Conservation (phyloP, 441 rosid species). For the Pelargonium myrrhifolium region DNA sequence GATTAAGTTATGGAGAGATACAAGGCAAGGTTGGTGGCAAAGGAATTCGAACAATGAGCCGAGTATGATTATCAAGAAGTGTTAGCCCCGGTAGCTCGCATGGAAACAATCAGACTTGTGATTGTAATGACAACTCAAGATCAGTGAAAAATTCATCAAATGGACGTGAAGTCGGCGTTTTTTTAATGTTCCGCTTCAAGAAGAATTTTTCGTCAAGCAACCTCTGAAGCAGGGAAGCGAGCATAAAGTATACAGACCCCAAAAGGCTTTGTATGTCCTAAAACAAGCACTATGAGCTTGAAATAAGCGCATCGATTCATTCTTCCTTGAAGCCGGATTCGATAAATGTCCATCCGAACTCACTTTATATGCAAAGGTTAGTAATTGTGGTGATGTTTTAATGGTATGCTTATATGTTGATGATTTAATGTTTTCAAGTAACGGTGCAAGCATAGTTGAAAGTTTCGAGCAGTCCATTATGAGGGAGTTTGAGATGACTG, state of each 20-base stretch:
- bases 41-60: too few species aligned
- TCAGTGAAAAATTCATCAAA: not conserved
- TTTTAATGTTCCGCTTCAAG: not conserved
- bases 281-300: not conserved
- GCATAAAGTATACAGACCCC: not conserved
- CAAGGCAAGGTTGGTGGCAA: too few species aligned
- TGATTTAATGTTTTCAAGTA: not conserved
- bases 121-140: not conserved
- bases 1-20: too few species aligned
- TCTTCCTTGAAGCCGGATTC: not conserved
- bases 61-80: not conserved
- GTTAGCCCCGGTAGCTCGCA: not conserved
- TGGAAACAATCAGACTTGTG: not conserved
- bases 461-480: too few species aligned
- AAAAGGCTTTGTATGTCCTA: not conserved
- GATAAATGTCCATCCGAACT: not conserved
- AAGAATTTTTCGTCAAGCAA: not conserved
- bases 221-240: not conserved
- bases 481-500: too few species aligned
- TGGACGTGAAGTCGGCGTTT: slow-evolving; percentile 4
- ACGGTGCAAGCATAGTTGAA: too few species aligned
- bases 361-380: not conserved
- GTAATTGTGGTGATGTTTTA: not conserved
- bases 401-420: not conserved
- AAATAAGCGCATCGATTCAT: not conserved